Evolutionary conservation across 1,284 basidiomycete species (phyloP), one percentile per base, ranked within the genome.

Genomic region (Hemileia vastatrix): DNA sequence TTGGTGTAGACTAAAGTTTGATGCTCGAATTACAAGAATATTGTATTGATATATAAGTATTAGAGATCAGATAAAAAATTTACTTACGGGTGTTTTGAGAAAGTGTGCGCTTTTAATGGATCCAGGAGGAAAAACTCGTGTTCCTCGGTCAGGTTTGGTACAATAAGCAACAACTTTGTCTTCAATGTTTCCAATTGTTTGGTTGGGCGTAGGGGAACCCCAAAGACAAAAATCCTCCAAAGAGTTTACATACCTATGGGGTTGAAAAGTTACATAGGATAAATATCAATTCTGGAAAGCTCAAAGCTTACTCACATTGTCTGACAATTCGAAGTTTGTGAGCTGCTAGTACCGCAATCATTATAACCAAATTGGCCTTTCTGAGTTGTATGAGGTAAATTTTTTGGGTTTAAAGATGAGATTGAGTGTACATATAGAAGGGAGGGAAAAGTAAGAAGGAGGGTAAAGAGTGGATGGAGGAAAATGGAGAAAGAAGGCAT

Each of bases 211-310:
- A 21, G 48, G 48, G 5, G 48, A 23, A 11, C 19, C 48, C 48
- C 48, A 50, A 23, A 50, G n/a, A 21, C 48, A 50, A 50, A 50
- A 50, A 50, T 50, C 48, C 11, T 18, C 24, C 13, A 50, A 23
- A 50, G 19, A 21, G 6, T 50, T 50, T 4, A 50, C 48, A 23
- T 50, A 50, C 24, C 48, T 50, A 48, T 15, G 18, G 13, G 6
- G 45, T 6, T 48, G 45, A 9, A 19, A 11, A 48, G 21, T 48
- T 6, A 9, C 13, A 9, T 19, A 48, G 13, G 13, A 11, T 6
- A 6, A 6, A 48, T 6, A 48, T 8, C 21, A 19, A 19, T 11
- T 6, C 13, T 6, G 45, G 18, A 6, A 48, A 48, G 8, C 45
- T 48, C 45, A 48, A 19, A n/a, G n/a, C 19, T 21, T 18, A 50